Conservation (phyloP, 305 asterid genomes). For the Fraxinus sp. region DNA sequence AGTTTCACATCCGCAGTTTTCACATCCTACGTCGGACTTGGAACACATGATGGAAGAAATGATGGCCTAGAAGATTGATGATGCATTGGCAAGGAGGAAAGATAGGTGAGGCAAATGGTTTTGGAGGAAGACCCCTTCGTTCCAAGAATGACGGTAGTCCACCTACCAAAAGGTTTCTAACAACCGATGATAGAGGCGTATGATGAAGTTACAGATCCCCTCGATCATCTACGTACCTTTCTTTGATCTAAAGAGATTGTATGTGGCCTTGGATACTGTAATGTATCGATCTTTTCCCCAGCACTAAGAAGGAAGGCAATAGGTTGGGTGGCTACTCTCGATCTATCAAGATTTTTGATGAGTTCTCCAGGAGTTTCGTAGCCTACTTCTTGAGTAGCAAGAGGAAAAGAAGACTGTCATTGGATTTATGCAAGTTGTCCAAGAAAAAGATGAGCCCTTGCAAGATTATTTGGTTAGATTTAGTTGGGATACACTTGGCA, state of each 20-base stretch:
- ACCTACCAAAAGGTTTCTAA: background rate
- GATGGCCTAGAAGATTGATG: background rate
- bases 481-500: too few relatives aligned
- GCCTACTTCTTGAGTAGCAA: background rate
- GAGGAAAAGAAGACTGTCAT: background rate
- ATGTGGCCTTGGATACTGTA: background rate
- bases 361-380: background rate
- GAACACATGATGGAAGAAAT: background rate
- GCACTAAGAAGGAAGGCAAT: background rate
- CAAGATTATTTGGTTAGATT: too few relatives aligned
- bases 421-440: background rate
- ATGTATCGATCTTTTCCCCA: background rate
- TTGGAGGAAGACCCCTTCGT: background rate
- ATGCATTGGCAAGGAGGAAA: background rate
- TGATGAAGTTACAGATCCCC: background rate
- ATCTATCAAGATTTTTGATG: background rate
- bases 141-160: background rate
- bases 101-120: background rate
- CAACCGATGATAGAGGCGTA: background rate
- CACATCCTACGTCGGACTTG: background rate
- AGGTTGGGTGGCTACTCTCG: background rate
- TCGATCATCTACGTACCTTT: background rate
- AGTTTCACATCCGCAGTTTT: background rate
- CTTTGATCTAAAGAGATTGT: background rate
- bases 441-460: too few relatives aligned